A percentile compares a stretch with the other conserved stretches of the same genome.
phyloP scores from a whole-genome alignment of 1,284 basidiomycete species.

The Apiotrichum domesticum region DNA sequence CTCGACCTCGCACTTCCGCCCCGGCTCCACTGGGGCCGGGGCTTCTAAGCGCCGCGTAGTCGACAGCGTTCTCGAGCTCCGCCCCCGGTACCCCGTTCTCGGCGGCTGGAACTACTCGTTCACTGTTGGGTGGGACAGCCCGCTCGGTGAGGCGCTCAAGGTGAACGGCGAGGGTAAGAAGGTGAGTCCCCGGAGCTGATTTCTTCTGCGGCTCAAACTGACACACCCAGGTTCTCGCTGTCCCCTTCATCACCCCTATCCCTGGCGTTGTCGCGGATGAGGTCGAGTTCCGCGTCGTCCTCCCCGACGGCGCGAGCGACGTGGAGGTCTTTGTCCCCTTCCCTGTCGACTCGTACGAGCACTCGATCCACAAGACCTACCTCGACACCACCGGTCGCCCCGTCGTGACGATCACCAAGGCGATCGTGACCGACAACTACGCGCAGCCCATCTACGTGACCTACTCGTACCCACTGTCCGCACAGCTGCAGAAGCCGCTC shows the following conservation, averaged over 20 bases:
- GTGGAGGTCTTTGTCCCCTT: conserved; percentile 73
- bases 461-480: conserved; percentile 69
- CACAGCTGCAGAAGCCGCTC: conserved; percentile 76
- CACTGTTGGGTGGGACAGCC: conserved; percentile 85
- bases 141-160: conserved; percentile 58
- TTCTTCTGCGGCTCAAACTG: not conserved
- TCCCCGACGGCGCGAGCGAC: conserved; percentile 91
- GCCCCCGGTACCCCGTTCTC: conserved; percentile 84
- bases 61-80: conserved; percentile 62
- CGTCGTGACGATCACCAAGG: conserved; percentile 65
- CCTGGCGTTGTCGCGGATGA: conserved; percentile 74
- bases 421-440: conserved; percentile 71
- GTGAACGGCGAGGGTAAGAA: conserved; percentile 47
- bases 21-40: conserved; percentile 51
- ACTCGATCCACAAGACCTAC: conserved; percentile 72
- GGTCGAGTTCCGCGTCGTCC: conserved; percentile 70
- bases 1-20: conserved; percentile 81
- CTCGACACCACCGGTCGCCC: conserved; percentile 91
- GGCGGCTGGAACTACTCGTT: conserved; percentile 98
- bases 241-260: conserved; percentile 81
- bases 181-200: conserved; percentile 50
- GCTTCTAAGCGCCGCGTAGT: conserved; percentile 43
- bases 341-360: conserved; percentile 57
- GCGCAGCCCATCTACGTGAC: conserved; percentile 53
- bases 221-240: conserved; percentile 54